Percentiles rank a stretch among this genome's conserved stretches.
These are phyloP conservation scores for Wickerhamiella cacticola DNA, from an alignment of 805 yeast species.

Conservation along the genomic window DNA sequence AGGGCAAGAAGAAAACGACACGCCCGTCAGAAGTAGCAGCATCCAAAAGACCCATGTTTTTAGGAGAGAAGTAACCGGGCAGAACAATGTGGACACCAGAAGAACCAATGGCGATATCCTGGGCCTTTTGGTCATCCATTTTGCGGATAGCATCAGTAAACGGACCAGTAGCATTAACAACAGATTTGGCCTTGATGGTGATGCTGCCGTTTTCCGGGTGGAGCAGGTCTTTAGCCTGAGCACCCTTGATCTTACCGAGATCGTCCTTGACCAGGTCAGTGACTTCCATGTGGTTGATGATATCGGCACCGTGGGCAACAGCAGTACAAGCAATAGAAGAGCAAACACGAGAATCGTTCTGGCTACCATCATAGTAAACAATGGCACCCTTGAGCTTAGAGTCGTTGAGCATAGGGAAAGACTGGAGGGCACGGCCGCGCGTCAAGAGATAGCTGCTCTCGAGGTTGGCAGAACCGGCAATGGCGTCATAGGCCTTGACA, in stretches of 20 bases:
- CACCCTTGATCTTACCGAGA: conserved; percentile 57
- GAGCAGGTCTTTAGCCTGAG: conserved; percentile 47
- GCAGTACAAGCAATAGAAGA: conserved; percentile 79
- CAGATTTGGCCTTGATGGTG: conserved; percentile 53
- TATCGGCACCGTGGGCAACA: conserved; percentile 75
- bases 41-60: conserved; percentile 76
- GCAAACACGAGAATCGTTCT: conserved; percentile 87
- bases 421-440: conserved; percentile 50
- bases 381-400: conserved; percentile 74
- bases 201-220: conserved; percentile 51
- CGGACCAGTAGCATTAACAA: conserved; percentile 93
- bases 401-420: conserved; percentile 78
- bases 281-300: conserved; percentile 77
- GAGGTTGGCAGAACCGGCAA: conserved; percentile 82
- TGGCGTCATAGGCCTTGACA: conserved; percentile 79
- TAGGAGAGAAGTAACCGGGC: conserved; percentile 87
- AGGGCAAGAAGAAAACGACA: conserved; percentile 92
- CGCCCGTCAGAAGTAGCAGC: conserved; percentile 91
- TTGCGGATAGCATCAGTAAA: conserved; percentile 72
- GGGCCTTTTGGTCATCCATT: conserved; percentile 56
- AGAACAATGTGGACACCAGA: conserved; percentile 87
- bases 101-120: conserved; percentile 80
- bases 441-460: conserved; percentile 64
- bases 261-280: conserved; percentile 56
- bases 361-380: conserved; percentile 90